Conservation (phyloP, 768 basidiomycete genomes). For the Tulasnella sp. region DNA sequence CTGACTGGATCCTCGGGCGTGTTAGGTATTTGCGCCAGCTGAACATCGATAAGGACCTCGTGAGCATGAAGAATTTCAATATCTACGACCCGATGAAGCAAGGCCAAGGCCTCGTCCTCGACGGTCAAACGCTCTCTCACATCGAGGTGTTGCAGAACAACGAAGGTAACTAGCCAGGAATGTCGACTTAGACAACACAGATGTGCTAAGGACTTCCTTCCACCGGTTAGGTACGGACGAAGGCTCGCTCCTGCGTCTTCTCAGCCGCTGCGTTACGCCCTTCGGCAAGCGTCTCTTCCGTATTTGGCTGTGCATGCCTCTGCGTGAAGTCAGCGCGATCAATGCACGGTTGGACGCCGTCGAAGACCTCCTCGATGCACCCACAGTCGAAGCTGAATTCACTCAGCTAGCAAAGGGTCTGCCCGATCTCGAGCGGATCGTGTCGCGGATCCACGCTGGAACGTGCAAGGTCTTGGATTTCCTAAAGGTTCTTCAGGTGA, state of each 20-base stretch:
- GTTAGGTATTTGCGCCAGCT: conserved; percentile 75
- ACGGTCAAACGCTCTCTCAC: conserved; percentile 92
- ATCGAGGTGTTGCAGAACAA: conserved; percentile 90
- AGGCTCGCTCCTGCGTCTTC: conserved; percentile 72
- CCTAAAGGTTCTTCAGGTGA: conserved; percentile 63
- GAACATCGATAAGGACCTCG: conserved; percentile 90
- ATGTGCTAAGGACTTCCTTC: background rate
- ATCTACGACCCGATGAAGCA: conserved; percentile 90
- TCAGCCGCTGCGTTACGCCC: conserved; percentile 79
- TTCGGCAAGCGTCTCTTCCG: conserved; percentile 95
- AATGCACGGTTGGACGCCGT: conserved; percentile 91
- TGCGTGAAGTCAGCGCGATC: conserved; percentile 72
- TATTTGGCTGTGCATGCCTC: conserved; percentile 90
- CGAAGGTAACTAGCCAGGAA: conserved; percentile 35
- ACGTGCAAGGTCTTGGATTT: conserved; percentile 84
- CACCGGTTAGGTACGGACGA: conserved; percentile 50
- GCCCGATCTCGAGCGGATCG: conserved; percentile 86
- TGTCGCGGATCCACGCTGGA: conserved; percentile 91
- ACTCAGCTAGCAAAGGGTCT: conserved; percentile 63
- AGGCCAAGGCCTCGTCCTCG: conserved; percentile 75
- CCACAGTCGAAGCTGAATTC: conserved; percentile 67
- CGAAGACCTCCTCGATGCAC: conserved; percentile 74
- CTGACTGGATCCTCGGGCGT: background rate
- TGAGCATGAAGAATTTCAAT: conserved; percentile 96
- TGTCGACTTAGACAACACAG: background rate